These are phyloP conservation scores for Postia placenta DNA, from an alignment of 768 basidiomycete genomes.

Conservation along the genomic window DNA sequence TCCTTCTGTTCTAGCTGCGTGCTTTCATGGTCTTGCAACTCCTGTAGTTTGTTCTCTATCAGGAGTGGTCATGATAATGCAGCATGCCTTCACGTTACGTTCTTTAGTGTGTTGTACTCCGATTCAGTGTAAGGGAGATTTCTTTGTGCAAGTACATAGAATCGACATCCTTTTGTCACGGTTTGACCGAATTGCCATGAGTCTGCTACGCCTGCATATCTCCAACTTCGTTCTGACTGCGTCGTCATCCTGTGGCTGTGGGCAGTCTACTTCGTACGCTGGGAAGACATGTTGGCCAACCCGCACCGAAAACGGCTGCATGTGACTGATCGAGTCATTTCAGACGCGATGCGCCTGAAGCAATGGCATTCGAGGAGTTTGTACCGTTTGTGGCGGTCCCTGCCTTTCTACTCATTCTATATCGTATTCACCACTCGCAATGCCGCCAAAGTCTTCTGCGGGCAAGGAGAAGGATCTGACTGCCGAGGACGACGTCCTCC, in stretches of 20 bases:
- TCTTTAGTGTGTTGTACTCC: too few species aligned
- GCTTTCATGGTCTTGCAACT: slow-evolving; percentile 50
- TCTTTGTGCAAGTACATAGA: too few species aligned
- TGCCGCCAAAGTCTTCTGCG: slow-evolving; percentile 58
- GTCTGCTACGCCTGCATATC: too few species aligned
- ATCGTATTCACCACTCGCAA: slow-evolving; percentile 21
- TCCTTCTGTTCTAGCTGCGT: slow-evolving; percentile 29
- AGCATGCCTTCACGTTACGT: neutral
- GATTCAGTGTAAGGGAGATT: too few species aligned
- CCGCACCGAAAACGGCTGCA: neutral
- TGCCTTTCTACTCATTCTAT: neutral
- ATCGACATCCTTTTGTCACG: too few species aligned
- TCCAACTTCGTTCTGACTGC: too few species aligned
- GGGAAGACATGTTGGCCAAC: neutral
- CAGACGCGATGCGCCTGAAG: slow-evolving; percentile 1
- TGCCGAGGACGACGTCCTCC: slow-evolving; percentile 81
- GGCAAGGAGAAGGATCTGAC: slow-evolving; percentile 61
- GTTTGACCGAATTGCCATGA: too few species aligned
- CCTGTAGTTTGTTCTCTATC: slow-evolving; percentile 43
- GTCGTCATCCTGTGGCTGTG: too few species aligned
- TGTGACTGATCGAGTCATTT: slow-evolving; percentile 7
- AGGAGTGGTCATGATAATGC: neutral
- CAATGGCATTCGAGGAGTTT: neutral
- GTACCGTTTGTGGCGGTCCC: neutral
- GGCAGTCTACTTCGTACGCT: too few species aligned